Base-by-base conservation (phyloP, 257 asterid genomes). In the Solanum sejunctum region DNA sequence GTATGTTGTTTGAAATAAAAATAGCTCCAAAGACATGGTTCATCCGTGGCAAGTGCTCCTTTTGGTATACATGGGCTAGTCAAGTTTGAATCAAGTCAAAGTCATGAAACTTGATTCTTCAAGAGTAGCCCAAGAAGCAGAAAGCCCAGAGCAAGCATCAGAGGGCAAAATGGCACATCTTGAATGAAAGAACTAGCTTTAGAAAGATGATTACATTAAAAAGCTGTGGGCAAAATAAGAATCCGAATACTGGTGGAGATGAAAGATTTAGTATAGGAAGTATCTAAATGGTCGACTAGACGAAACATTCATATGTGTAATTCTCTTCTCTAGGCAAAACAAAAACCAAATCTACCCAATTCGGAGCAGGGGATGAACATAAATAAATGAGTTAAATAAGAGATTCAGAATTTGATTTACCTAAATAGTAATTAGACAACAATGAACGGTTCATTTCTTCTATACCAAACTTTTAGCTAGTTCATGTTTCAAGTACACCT, bases 361-460 rank as follows among this genome's bases (percentile, higher is more conserved):
- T 41, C 17, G 16, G 54, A 77, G 23, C 47, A 51, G 64, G 63
- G 61, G 64, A 51, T 51, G 17, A 52, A 51, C 26, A 47, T 77
- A 77, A 77, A 77, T 77, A 77, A 77, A 51, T 52, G 18, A 77
- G 82, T 77, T 77, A 2, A 77, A 77, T 77, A 51, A 51, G 23
- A 77, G 45, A 51, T 77, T 9, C 82, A 26, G 16, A 26, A 52
- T 78, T 78, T 5, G 26, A 52, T 78, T 51, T 52, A 26, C 64
- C 82, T 78, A 78, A 78, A 78, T 23, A 54, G 49, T 78, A 78
- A 78, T 78, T 78, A 78, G 82, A 78, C 82, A 77, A 77, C 82
- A 77, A 26, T 16, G 64, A 52, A 78, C 10, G 23, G 41, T 52
- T 52, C n/a, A 47, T 52, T 52, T 52, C 63, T 78, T 51, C 82